phyloP scores from a whole-genome alignment of 768 basidiomycete species.

The Royoungia palumana region DNA sequence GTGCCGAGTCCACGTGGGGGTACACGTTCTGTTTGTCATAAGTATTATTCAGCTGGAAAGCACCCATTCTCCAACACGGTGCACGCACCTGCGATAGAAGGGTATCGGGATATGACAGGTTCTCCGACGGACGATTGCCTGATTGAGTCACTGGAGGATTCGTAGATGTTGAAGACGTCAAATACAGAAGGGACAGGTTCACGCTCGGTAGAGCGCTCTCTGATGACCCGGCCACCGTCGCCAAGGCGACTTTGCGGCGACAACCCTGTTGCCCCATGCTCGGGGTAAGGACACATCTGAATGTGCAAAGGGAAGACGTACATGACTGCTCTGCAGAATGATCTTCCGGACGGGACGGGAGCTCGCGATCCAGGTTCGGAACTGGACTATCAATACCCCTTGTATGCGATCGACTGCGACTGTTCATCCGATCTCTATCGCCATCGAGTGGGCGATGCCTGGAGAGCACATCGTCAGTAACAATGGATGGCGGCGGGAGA shows the following conservation, averaged over 20 bases:
- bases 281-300: not conserved
- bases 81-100: slow-evolving; percentile 14
- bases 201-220: slow-evolving; percentile 21
- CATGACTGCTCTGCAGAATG: slow-evolving; percentile 8
- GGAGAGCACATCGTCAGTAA: slow-evolving; percentile 14
- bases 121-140: slow-evolving; percentile 14
- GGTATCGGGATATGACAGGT: slow-evolving; percentile 5
- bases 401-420: slow-evolving; percentile 2
- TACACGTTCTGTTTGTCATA: slow-evolving; percentile 13
- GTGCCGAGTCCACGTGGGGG: slow-evolving; percentile 11
- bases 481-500: slow-evolving; percentile 10
- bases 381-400: slow-evolving; percentile 5
- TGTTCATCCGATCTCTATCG: slow-evolving; percentile 3
- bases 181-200: slow-evolving; percentile 27
- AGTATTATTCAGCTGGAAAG: slow-evolving; percentile 1
- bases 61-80: not conserved
- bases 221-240: slow-evolving; percentile 17
- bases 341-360: slow-evolving; percentile 7
- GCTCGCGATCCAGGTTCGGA: slow-evolving; percentile 1
- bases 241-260: slow-evolving; percentile 6
- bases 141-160: slow-evolving; percentile 17
- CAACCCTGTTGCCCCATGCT: not conserved
- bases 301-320: not conserved
- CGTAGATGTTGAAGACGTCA: slow-evolving; percentile 27
- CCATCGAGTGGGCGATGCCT: slow-evolving; percentile 10